phyloP scores from a whole-genome alignment of 306 rosid species.

The Malus domestica region ASM211411v1 NC_041799.1:5383001-5383500 shows the following conservation, averaged over 20 bases:
- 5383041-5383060: background rate
- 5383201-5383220: conserved; percentile 26
- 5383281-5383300: conserved; percentile 49
- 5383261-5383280: conserved; percentile 65
- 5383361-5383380: background rate
- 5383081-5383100: conserved; percentile 22
- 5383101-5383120: conserved; percentile 18
- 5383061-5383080: background rate
- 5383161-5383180: conserved; percentile 60
- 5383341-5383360: background rate
- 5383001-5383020: background rate
- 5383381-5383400: background rate
- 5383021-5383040: background rate
- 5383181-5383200: conserved; percentile 57
- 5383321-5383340: conserved; percentile 2
- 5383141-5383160: conserved; percentile 48
- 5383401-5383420: background rate
- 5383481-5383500: background rate
- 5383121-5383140: conserved; percentile 31
- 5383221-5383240: conserved; percentile 13
- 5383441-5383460: background rate
- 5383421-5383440: background rate
- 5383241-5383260: conserved; percentile 41
- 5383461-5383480: background rate
- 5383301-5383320: conserved; percentile 14